A percentile compares a stretch with the other conserved stretches of the same genome.
Conservation (phyloP, 208 protist genomes). For the Crithidia fasciculata region DNA sequence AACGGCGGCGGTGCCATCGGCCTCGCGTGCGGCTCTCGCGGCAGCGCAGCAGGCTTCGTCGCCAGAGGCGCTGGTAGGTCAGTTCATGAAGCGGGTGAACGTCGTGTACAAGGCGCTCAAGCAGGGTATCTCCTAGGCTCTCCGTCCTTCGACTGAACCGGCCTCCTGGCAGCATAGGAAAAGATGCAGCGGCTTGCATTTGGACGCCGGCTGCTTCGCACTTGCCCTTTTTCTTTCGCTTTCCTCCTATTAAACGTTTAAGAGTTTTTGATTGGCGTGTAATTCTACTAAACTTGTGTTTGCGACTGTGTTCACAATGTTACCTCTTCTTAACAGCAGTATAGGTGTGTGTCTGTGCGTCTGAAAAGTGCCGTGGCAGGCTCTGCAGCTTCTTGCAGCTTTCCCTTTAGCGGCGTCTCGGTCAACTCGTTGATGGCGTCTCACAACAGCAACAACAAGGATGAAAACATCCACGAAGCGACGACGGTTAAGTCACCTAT, state of each 20-base stretch:
- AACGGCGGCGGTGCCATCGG: background rate
- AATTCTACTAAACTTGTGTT: too few species aligned
- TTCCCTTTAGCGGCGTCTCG: too few species aligned
- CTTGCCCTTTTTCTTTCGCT: background rate
- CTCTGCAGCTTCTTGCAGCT: too few species aligned
- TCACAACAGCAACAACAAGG: too few species aligned
- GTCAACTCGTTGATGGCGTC: too few species aligned
- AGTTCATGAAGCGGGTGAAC: constrained; percentile 70
- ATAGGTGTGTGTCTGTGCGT: too few species aligned
- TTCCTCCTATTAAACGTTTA: background rate
- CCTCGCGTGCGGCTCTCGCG: background rate
- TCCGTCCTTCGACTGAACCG: too few species aligned
- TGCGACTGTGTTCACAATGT: too few species aligned
- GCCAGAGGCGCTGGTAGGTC: constrained; percentile 34
- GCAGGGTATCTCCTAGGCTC: constrained; percentile 64
- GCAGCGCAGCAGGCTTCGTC: background rate
- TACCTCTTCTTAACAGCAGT: too few species aligned
- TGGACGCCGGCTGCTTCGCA: background rate
- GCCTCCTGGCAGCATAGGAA: background rate
- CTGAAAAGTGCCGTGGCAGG: too few species aligned
- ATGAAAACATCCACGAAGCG: too few species aligned
- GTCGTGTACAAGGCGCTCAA: constrained; percentile 80
- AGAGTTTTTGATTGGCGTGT: background rate
- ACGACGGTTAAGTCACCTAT: too few species aligned
- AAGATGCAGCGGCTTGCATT: background rate